These are phyloP conservation scores for Malus sieversii DNA, from an alignment of 306 rosid genomes.

Conservation along the genomic window DNA sequence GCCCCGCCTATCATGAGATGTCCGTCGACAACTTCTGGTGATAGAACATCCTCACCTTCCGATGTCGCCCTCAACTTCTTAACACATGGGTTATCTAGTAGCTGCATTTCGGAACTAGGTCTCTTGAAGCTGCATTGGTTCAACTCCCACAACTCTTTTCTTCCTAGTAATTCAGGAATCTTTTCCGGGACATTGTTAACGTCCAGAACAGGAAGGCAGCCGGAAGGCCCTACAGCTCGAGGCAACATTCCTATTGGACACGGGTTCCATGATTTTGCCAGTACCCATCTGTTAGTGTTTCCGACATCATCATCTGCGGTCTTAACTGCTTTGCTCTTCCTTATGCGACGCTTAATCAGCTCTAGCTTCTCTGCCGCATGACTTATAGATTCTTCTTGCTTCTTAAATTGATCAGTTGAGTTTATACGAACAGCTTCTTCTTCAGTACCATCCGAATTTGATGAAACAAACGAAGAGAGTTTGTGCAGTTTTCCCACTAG, in stretches of 20 bases:
- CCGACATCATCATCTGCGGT: slow-evolving; percentile 18
- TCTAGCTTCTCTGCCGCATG: slow-evolving; percentile 57
- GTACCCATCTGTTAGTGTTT: slow-evolving; percentile 45
- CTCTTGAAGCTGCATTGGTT: slow-evolving; percentile 33
- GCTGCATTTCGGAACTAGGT: slow-evolving; percentile 32
- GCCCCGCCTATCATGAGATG: slow-evolving; percentile 52
- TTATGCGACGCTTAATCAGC: slow-evolving; percentile 38
- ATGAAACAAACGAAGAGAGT: slow-evolving; percentile 32
- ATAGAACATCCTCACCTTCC: slow-evolving; percentile 6
- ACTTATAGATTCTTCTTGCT: slow-evolving; percentile 41
- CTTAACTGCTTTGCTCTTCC: slow-evolving; percentile 23
- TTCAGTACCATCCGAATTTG: slow-evolving; percentile 27
- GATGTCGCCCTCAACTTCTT: slow-evolving; percentile 53
- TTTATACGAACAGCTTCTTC: slow-evolving; percentile 18
- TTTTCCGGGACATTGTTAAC: not conserved
- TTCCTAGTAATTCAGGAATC: slow-evolving; percentile 14
- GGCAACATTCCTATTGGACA: slow-evolving; percentile 97
- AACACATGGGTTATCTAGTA: slow-evolving; percentile 10
- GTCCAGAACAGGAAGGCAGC: slow-evolving; percentile 61
- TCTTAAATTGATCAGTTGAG: slow-evolving; percentile 24
- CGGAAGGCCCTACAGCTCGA: slow-evolving; percentile 50
- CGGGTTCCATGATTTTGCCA: slow-evolving; percentile 66
- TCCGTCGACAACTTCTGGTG: slow-evolving; percentile 26
- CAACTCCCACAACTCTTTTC: slow-evolving; percentile 23
- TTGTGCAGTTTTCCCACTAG: slow-evolving; percentile 42